Evolutionary conservation across 345 rosid species (phyloP).

Genomic region (Eucalyptus brandiana): DNA sequence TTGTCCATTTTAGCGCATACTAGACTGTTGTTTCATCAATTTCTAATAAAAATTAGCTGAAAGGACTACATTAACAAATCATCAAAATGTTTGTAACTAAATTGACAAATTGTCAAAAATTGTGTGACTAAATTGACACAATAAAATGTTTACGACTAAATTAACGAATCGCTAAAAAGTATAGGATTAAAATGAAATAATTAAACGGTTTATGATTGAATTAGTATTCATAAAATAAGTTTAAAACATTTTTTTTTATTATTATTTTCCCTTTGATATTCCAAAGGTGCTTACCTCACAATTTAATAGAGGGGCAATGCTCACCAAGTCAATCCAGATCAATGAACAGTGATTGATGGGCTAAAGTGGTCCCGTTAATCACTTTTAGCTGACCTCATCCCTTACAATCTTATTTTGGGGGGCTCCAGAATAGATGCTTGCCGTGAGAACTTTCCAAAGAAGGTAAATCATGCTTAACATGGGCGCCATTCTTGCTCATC

Average conservation of each 20-base stretch:
- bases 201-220: fast-evolving
- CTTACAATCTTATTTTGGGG: not conserved
- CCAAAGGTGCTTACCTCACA: not conserved
- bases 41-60: not conserved
- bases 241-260: fast-evolving
- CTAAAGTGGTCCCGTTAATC: not conserved
- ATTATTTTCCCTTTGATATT: not conserved
- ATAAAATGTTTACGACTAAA: fast-evolving
- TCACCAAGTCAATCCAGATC: not conserved
- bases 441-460: not conserved
- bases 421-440: not conserved
- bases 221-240: not conserved
- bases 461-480: not conserved
- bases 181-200: fast-evolving
- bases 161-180: fast-evolving
- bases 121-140: not conserved
- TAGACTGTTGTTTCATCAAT: fast-evolving
- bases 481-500: not conserved
- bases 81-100: not conserved
- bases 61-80: fast-evolving
- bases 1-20: fast-evolving
- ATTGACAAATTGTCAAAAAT: fast-evolving
- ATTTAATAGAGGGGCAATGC: not conserved
- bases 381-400: not conserved
- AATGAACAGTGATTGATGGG: not conserved